A percentile compares a stretch with the other conserved stretches of the same genome.
Conservation (phyloP, 1,284 basidiomycete species). For the Takashimella koratensis region DNA sequence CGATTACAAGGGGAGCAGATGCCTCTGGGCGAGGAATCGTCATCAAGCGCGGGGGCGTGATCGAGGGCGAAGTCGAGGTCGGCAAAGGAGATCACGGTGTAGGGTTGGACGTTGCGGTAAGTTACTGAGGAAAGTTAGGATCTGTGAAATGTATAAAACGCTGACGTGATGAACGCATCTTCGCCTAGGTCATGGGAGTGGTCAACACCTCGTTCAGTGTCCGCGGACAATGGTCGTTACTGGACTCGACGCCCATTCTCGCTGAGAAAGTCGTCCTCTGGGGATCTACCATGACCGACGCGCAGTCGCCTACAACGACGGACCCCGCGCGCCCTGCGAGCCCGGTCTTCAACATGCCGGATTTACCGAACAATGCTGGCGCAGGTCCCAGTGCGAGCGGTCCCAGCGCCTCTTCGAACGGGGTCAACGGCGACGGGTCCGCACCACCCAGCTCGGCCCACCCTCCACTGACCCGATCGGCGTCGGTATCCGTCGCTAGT, state of each 20-base stretch:
- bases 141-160: no score
- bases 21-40: slow-evolving; percentile 5
- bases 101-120: slow-evolving; percentile 29
- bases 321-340: not conserved
- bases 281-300: not conserved
- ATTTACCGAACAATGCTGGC: not conserved
- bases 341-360: not conserved
- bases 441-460: no score
- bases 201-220: slow-evolving; percentile 33
- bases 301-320: not conserved
- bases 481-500: no score
- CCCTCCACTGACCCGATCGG: no score
- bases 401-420: no score
- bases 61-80: slow-evolving; percentile 29
- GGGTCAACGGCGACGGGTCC: no score
- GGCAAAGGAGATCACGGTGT: slow-evolving; percentile 33
- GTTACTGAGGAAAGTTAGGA: slow-evolving; percentile 4
- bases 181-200: slow-evolving; percentile 24
- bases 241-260: slow-evolving; percentile 26
- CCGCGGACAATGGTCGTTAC: slow-evolving; percentile 34
- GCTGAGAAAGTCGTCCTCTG: not conserved
- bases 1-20: not conserved
- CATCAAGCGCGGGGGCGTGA: slow-evolving; percentile 16
- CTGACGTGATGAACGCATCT: not conserved
- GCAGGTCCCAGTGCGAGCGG: not conserved